phyloP scores from a whole-genome alignment of 164 flowering plant genomes.

The Kingdonia uniflora region DNA sequence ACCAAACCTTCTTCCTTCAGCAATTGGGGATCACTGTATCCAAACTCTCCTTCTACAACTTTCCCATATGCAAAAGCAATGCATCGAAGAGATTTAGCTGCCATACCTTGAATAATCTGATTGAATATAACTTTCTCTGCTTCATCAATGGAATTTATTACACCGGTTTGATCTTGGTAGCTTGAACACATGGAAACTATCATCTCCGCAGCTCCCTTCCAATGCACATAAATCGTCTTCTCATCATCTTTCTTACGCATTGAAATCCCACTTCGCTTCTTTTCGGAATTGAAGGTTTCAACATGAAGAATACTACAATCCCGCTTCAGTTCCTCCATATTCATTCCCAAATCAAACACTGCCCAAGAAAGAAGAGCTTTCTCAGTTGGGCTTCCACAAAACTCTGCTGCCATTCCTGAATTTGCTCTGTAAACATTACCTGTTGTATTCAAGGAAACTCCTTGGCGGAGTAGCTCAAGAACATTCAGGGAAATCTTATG shows the following conservation, averaged over 20 bases:
- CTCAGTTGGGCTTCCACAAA: slow-evolving; percentile 53
- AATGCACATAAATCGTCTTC: slow-evolving; percentile 32
- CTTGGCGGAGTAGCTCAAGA: slow-evolving; percentile 35
- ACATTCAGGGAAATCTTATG: slow-evolving; percentile 11
- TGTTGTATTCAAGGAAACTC: slow-evolving; percentile 42
- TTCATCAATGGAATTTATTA: slow-evolving; percentile 17
- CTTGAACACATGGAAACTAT: slow-evolving; percentile 41
- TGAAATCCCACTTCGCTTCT: slow-evolving; percentile 42
- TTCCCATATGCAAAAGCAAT: slow-evolving; percentile 41
- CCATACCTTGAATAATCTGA: slow-evolving; percentile 54
- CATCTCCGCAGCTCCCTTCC: slow-evolving; percentile 76
- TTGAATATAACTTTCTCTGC: slow-evolving; percentile 21
- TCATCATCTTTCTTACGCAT: slow-evolving; percentile 20
- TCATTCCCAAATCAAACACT: slow-evolving; percentile 27
- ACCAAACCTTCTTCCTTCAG: slow-evolving; percentile 37
- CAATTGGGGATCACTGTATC: slow-evolving; percentile 8
- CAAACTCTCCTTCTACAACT: slow-evolving; percentile 11
- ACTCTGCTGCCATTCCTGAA: slow-evolving; percentile 19
- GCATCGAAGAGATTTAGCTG: slow-evolving; percentile 66
- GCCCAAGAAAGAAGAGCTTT: slow-evolving; percentile 57
- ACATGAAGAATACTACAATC: slow-evolving; percentile 24
- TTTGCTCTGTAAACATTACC: slow-evolving; percentile 24
- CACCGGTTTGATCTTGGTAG: slow-evolving; percentile 30
- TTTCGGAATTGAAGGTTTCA: slow-evolving; percentile 55
- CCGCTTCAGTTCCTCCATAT: slow-evolving; percentile 24